These are phyloP conservation scores for Dendryphion nanum DNA, from an alignment of 2,329 filamentous ascomycete species.

Conservation along the genomic window DNA sequence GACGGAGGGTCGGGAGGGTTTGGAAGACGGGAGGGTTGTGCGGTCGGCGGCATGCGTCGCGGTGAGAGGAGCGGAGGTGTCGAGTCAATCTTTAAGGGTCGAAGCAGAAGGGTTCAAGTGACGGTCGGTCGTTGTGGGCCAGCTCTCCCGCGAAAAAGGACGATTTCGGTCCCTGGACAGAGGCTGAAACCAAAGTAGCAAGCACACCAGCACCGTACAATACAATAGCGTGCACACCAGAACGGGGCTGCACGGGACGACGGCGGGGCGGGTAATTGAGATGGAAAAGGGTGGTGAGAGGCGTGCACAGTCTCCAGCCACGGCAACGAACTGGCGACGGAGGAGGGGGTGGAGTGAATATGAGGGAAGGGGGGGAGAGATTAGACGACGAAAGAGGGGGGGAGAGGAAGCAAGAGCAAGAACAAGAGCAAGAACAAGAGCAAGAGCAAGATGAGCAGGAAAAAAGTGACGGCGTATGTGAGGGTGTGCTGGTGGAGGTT, in stretches of 20 bases:
- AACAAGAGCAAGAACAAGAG: no score
- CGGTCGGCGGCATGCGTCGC: constrained; percentile 17
- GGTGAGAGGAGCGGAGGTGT: constrained; percentile 10
- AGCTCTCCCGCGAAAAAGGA: constrained; percentile 1
- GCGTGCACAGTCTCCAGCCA: no score
- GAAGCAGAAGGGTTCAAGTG: constrained; percentile 3
- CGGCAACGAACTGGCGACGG: background rate
- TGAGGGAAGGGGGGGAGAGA: background rate
- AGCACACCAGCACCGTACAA: no score
- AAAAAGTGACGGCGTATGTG: no score
- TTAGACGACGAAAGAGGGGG: background rate
- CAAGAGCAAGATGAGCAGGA: no score
- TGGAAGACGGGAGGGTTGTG: constrained; percentile 1
- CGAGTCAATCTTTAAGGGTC: constrained; percentile 7
- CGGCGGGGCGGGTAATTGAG: no score
- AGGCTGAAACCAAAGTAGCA: constrained; percentile 29
- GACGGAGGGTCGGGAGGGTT: background rate
- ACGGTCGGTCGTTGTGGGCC: background rate
- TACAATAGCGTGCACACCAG: constrained; percentile 1
- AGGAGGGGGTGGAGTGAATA: background rate
- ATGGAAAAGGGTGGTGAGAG: no score
- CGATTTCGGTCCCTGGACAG: constrained; percentile 21
- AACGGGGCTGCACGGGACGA: background rate
- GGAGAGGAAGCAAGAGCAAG: no score
- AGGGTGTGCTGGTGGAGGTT: no score